phyloP scores from a whole-genome alignment of 441 rosid genomes.

The Pelargonium myrrhifolium region DNA sequence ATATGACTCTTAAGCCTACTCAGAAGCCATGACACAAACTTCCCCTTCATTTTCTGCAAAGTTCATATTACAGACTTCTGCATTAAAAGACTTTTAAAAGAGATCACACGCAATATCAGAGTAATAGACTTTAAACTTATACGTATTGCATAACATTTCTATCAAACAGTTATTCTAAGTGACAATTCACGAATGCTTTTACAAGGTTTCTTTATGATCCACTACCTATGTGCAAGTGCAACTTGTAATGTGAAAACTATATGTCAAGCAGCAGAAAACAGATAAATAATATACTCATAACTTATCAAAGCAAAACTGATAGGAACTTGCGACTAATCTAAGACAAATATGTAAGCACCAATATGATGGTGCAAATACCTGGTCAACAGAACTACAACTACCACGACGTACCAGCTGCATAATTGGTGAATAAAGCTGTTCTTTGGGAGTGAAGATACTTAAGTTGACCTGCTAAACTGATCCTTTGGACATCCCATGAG shows the following conservation, averaged over 20 bases:
- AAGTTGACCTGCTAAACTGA: not conserved
- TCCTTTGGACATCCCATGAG: constrained; percentile 2
- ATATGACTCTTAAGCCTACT: not conserved
- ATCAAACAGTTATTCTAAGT: not conserved
- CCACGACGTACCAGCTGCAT: not conserved
- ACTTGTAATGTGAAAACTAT: not conserved
- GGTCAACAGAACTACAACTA: not conserved
- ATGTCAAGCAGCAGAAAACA: constrained; percentile 1
- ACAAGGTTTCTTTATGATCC: not conserved
- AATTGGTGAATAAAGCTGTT: not conserved
- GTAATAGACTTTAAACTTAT: too few species aligned
- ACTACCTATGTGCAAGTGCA: not conserved
- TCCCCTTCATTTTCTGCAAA: not conserved
- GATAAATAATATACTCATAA: not conserved
- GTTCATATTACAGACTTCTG: not conserved
- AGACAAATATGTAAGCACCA: not conserved
- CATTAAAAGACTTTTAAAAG: too few species aligned
- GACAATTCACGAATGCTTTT: not conserved
- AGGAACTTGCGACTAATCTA: not conserved
- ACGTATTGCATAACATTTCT: too few species aligned
- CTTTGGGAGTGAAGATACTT: not conserved
- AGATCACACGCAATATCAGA: too few species aligned
- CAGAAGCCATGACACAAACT: not conserved
- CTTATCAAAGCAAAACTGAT: not conserved
- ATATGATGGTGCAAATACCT: not conserved